Percentiles rank a stretch among this genome's conserved stretches.
Conservation (phyloP, 1,284 basidiomycete genomes). For the Takashimella koratensis region DNA sequence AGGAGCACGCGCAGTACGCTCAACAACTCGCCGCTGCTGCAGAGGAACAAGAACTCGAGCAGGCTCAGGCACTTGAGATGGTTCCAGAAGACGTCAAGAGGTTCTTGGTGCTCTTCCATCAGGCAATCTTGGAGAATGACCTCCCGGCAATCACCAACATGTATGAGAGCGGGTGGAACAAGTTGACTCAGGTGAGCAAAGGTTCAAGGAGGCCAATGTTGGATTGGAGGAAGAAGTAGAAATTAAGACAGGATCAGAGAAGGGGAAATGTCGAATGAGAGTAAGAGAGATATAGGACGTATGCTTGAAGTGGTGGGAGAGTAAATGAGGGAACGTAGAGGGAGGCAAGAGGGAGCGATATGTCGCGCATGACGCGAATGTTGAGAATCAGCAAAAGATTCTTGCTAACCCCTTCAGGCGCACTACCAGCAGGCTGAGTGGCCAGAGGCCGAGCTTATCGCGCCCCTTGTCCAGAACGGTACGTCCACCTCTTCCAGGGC, state of each 20-base stretch:
- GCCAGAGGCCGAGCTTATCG: constrained; percentile 95
- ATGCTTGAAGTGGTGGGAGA: too few species aligned
- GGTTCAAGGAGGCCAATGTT: too few species aligned
- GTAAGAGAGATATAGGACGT: too few species aligned
- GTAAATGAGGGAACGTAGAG: too few species aligned
- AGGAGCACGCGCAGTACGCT: constrained; percentile 36
- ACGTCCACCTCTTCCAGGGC: constrained; percentile 27
- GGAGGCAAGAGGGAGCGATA: too few species aligned
- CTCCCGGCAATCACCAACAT: constrained; percentile 81
- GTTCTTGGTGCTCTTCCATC: constrained; percentile 89
- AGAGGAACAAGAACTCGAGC: constrained; percentile 29
- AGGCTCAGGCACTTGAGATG: constrained; percentile 36
- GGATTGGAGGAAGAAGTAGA: background rate
- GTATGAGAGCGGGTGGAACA: constrained; percentile 95
- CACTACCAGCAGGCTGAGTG: constrained; percentile 92
- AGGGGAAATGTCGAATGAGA: too few species aligned
- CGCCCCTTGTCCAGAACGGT: constrained; percentile 89
- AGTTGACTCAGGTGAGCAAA: constrained; percentile 63
- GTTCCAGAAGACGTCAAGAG: constrained; percentile 49
- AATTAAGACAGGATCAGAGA: too few species aligned
- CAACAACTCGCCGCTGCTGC: constrained; percentile 33
- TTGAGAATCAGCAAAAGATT: too few species aligned
- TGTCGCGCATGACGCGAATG: too few species aligned
- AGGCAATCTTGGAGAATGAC: constrained; percentile 74
- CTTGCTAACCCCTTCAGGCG: constrained; percentile 62